Evolutionary conservation across 306 rosid genomes (phyloP).

Genomic region (Vachellia collinsii): DNA sequence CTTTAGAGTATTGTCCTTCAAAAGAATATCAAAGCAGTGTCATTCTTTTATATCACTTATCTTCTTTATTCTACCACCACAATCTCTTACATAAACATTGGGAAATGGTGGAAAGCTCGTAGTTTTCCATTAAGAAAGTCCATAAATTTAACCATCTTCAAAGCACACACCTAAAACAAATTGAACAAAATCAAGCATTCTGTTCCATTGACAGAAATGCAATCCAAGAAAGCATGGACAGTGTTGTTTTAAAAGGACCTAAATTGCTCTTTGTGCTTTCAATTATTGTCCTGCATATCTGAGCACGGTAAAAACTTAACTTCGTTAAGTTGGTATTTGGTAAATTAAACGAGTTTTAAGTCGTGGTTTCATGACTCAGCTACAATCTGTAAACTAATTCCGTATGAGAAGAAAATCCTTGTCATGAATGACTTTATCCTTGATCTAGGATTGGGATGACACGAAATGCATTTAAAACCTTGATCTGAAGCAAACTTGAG

Average conservation of each 20-base stretch:
- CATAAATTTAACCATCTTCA: not conserved
- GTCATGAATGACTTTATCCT: not conserved
- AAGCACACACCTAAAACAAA: conserved; percentile 13
- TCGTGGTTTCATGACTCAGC: not conserved
- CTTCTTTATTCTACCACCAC: not conserved
- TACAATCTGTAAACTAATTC: not conserved
- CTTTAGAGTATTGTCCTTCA: not conserved
- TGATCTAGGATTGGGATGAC: not conserved
- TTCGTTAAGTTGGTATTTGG: not conserved
- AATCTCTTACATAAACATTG: not conserved
- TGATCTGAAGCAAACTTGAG: conserved; percentile 11
- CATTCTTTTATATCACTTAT: not conserved
- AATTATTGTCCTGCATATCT: conserved; percentile 13
- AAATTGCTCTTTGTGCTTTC: not conserved
- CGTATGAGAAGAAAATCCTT: not conserved
- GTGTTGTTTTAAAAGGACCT: not conserved
- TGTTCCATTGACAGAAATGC: not conserved
- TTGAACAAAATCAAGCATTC: conserved; percentile 1
- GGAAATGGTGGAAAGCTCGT: not conserved
- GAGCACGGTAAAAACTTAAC: conserved; percentile 3
- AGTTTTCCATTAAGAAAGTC: not conserved
- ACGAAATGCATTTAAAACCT: conserved; percentile 6
- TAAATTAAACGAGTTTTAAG: not conserved
- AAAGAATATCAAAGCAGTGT: not conserved
- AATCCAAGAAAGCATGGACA: not conserved